Base-by-base conservation (phyloP, 2,329 filamentous ascomycete species). In the Fusarium euwallaceae region DNA sequence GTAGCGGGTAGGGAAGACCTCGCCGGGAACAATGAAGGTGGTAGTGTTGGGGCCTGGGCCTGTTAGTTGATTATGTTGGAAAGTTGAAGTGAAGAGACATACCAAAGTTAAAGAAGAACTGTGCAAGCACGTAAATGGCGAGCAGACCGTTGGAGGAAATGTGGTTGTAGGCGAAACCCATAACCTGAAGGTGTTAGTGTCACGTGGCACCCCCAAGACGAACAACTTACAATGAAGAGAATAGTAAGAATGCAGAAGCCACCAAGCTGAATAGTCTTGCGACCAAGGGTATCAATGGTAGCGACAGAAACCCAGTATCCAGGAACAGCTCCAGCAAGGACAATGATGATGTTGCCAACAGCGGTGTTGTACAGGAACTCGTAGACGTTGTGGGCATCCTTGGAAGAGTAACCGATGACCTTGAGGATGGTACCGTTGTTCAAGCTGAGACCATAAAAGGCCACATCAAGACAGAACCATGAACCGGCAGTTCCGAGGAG, bases 251-350 rank as follows among this genome's bases (percentile, higher is more conserved):
- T 87, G 61, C 84, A 81, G 81, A 92, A 92, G 29, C 90, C 91
- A 70, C 86, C 87, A 65, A 93, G 83, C 83, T 94, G 94, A 67
- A 96, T 94, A 2, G 93, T 90, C 86, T 94, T 95, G 78, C 94
- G 92, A 64, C 93, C 94, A 16, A 95, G 78, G 2, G 88, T 93
- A 82, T 96, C 93, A 66, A 95, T 90, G 1, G 90, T 91, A 2
- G 91, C 91, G 7, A 95, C 93, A 0, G 93, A 94, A 17, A 94
- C 89, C 93, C 93, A 95, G 86, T 95, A 95, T 16, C 94, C 94
- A 0, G 94, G 94, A 16, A 95, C 93, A 58, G 94, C 92, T 67
- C 93, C 94, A 5, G 94, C 93, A 69, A 93, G 90, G 76, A 95
- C 91, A 61, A 95, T 88, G 75, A 95, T 94, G 76, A 95, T 84